Conservation (phyloP, 164 flowering plant species). For the Warburgia ugandensis region DNA sequence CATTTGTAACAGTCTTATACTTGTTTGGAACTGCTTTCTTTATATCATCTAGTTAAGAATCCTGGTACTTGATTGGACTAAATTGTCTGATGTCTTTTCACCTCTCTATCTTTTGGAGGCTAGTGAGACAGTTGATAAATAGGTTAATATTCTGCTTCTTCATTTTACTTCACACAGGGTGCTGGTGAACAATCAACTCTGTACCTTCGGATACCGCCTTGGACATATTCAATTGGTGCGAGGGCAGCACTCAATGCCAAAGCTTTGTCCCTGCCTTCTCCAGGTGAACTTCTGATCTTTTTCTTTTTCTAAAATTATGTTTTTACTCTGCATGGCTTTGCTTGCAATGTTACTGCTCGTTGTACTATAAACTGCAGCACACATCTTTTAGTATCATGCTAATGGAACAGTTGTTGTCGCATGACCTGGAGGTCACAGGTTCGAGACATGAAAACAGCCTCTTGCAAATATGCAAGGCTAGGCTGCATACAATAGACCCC, state of each 20-base stretch:
- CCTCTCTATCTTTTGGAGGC: not conserved
- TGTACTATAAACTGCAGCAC: slow-evolving; percentile 23
- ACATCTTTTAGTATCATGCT: too few relatives aligned
- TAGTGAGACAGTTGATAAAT: not conserved
- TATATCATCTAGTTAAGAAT: not conserved
- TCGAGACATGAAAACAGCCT: too few relatives aligned
- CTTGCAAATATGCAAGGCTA: too few relatives aligned
- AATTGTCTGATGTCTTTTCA: not conserved
- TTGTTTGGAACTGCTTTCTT: not conserved
- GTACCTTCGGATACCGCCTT: slow-evolving; percentile 62
- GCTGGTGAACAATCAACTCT: slow-evolving; percentile 34
- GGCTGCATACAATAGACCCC: too few relatives aligned
- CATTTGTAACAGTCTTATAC: too few relatives aligned
- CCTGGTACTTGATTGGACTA: not conserved
- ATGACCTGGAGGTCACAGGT: too few relatives aligned
- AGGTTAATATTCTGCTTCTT: not conserved
- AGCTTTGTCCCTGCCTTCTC: slow-evolving; percentile 33
- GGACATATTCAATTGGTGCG: slow-evolving; percentile 55
- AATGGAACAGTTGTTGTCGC: too few relatives aligned
- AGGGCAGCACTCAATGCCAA: slow-evolving; percentile 45
- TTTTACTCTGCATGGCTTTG: not conserved
- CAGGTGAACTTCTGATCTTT: slow-evolving; percentile 33
- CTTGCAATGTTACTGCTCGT: not conserved
- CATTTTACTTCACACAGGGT: slow-evolving; percentile 18
- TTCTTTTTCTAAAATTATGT: not conserved